A percentile compares a stretch with the other conserved stretches of the same genome.
Conservation (phyloP, 805 yeast species). For the Wickerhamiella bombiphila region DNA sequence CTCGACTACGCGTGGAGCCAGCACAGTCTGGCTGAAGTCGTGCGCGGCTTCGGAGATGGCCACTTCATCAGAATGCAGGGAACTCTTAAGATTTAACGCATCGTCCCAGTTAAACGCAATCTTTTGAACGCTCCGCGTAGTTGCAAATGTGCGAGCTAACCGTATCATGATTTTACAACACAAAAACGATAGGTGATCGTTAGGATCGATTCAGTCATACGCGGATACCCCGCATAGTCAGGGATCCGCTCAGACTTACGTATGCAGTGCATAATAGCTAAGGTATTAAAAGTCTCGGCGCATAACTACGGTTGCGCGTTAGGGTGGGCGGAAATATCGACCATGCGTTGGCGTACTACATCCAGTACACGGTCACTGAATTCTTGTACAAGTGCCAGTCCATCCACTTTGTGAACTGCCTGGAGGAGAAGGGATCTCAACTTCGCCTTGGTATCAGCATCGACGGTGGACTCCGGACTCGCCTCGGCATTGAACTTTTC, state of each 20-base stretch:
- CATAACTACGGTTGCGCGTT: no score
- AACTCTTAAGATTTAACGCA: constrained; percentile 24
- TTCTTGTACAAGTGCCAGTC: constrained; percentile 6
- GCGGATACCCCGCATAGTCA: no score
- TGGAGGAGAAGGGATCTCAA: constrained; percentile 9
- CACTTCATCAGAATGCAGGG: constrained; percentile 27
- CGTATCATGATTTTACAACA: no score
- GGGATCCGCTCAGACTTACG: no score
- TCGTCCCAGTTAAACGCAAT: constrained; percentile 28
- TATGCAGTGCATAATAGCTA: no score
- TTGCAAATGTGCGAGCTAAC: no score
- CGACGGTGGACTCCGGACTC: background rate
- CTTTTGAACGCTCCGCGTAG: no score
- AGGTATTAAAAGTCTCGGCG: no score
- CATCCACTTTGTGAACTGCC: constrained; percentile 15
- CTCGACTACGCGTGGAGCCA: constrained; percentile 28
- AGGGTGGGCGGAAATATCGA: no score
- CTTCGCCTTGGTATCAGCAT: background rate
- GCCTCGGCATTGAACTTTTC: constrained; percentile 3
- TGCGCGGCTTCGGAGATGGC: constrained; percentile 26
- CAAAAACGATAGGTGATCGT: no score
- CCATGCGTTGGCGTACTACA: background rate
- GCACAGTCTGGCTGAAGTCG: constrained; percentile 25
- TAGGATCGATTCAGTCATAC: no score
- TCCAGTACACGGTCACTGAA: constrained; percentile 3